A percentile compares a stretch with the other conserved stretches of the same genome.
These are phyloP conservation scores for Microascus cirrosus DNA, from an alignment of 2,329 filamentous ascomycete species.

Conservation along the genomic window DNA sequence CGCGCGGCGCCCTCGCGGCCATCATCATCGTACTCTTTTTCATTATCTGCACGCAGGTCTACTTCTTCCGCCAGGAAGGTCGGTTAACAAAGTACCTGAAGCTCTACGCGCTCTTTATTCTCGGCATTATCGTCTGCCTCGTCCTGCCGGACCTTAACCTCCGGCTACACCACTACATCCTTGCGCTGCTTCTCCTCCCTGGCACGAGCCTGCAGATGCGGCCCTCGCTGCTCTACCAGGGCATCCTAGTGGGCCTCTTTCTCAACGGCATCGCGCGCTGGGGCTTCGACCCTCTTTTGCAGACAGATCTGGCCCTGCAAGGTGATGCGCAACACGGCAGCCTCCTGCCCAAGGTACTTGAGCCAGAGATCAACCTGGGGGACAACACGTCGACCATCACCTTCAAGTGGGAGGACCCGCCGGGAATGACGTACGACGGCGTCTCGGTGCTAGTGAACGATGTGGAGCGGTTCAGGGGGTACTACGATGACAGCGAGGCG, in stretches of 20 bases:
- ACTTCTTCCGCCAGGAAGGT: conserved; percentile 76
- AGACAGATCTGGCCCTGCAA: conserved; percentile 65
- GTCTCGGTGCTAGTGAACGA: conserved; percentile 77
- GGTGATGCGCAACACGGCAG: conserved; percentile 56
- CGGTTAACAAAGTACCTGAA: conserved; percentile 67
- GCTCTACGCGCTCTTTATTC: conserved; percentile 60
- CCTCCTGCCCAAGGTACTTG: conserved; percentile 41
- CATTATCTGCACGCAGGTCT: conserved; percentile 67
- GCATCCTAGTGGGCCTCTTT: conserved; percentile 79
- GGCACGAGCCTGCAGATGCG: conserved; percentile 85
- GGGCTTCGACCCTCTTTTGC: conserved; percentile 83
- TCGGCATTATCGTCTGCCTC: conserved; percentile 58
- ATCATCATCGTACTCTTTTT: conserved; percentile 60
- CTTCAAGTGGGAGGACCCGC: conserved; percentile 40
- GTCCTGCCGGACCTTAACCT: conserved; percentile 66
- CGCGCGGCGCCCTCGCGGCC: conserved; percentile 67
- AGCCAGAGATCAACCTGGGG: conserved; percentile 33
- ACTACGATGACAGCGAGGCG: conserved; percentile 46
- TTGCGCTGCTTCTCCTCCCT: conserved; percentile 75
- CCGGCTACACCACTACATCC: conserved; percentile 89
- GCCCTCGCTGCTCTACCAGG: conserved; percentile 76
- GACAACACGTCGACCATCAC: conserved; percentile 51
- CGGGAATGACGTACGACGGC: conserved; percentile 50
- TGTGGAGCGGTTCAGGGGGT: conserved; percentile 68
- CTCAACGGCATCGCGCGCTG: conserved; percentile 89